Evolutionary conservation across 164 flowering plant species (phyloP).

Genomic region (Cinnamomum micranthum): DNA sequence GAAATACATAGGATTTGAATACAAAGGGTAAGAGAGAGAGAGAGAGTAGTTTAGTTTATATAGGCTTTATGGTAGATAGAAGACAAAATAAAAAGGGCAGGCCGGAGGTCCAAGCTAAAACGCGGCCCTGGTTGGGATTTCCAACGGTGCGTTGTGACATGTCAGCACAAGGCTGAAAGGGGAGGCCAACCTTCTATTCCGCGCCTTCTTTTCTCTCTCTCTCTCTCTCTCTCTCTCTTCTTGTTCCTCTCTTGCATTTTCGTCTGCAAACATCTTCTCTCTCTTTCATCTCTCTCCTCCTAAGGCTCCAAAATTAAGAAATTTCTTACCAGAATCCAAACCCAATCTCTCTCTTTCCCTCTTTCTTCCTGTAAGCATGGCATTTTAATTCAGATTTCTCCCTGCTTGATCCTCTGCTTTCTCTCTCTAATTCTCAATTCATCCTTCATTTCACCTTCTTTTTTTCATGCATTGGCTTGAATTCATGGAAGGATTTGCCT

Average conservation of each 20-base stretch:
- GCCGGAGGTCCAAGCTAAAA: too few relatives aligned
- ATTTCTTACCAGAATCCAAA: too few relatives aligned
- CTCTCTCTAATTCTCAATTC: background rate
- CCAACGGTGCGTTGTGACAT: slow-evolving; percentile 13
- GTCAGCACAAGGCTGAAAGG: slow-evolving; percentile 13
- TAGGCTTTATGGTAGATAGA: too few relatives aligned
- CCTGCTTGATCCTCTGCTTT: background rate
- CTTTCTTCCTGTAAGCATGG: slow-evolving; percentile 2
- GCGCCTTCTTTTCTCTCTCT: slow-evolving; percentile 6
- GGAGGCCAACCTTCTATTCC: slow-evolving; percentile 8
- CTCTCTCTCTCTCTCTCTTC: slow-evolving; percentile 5
- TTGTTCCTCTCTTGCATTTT: slow-evolving; percentile 5
- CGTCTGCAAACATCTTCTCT: slow-evolving; percentile 50
- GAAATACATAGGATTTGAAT: too few relatives aligned
- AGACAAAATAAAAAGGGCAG: too few relatives aligned
- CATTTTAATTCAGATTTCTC: background rate
- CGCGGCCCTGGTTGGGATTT: too few relatives aligned
- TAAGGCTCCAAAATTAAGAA: background rate
- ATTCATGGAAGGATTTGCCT: background rate
- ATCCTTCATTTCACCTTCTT: background rate
- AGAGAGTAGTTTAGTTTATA: too few relatives aligned
- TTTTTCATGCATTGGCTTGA: background rate
- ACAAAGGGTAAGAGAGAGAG: accelerated
- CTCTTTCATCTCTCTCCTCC: background rate
- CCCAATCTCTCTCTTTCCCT: background rate